phyloP scores from a whole-genome alignment of 768 basidiomycete species.

The Suillus occidentalis region DNA sequence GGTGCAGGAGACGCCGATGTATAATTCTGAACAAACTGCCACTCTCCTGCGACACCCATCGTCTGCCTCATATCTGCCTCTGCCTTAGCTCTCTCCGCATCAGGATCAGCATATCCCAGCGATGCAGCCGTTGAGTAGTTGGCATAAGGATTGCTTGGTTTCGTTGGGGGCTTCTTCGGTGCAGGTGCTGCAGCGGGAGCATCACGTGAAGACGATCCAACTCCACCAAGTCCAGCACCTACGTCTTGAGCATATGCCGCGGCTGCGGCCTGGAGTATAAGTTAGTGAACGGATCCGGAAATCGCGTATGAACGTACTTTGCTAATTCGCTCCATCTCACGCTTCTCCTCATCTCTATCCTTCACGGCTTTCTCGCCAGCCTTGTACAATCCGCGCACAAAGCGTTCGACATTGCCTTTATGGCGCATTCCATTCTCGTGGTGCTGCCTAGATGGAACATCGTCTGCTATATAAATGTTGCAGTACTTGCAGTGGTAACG shows the following conservation, averaged over 20 bases:
- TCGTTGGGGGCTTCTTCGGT: conserved; percentile 43
- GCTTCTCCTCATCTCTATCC: conserved; percentile 80
- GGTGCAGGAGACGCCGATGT: conserved; percentile 25
- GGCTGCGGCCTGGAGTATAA: conserved; percentile 60
- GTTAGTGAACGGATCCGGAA: background rate
- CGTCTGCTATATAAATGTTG: conserved; percentile 95
- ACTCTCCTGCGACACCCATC: conserved; percentile 75
- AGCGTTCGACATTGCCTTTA: conserved; percentile 92
- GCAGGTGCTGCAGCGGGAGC: conserved; percentile 33
- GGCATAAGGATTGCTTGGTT: conserved; percentile 64
- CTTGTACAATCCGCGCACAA: conserved; percentile 92
- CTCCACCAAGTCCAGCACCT: conserved; percentile 55
- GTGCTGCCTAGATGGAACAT: conserved; percentile 85
- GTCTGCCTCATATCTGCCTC: conserved; percentile 58
- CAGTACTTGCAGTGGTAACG: conserved; percentile 97
- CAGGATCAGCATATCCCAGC: conserved; percentile 78
- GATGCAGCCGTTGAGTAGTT: conserved; percentile 90
- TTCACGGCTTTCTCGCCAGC: conserved; percentile 84
- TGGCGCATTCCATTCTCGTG: conserved; percentile 95
- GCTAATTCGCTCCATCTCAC: conserved; percentile 86
- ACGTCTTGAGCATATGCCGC: conserved; percentile 80
- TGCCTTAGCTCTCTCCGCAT: conserved; percentile 61
- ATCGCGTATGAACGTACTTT: conserved; percentile 46
- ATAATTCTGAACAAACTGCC: conserved; percentile 61
- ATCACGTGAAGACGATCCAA: conserved; percentile 15